These are phyloP conservation scores for Phytomonas sp. DNA, from an alignment of 208 protist genomes.

Conservation along the genomic window DNA sequence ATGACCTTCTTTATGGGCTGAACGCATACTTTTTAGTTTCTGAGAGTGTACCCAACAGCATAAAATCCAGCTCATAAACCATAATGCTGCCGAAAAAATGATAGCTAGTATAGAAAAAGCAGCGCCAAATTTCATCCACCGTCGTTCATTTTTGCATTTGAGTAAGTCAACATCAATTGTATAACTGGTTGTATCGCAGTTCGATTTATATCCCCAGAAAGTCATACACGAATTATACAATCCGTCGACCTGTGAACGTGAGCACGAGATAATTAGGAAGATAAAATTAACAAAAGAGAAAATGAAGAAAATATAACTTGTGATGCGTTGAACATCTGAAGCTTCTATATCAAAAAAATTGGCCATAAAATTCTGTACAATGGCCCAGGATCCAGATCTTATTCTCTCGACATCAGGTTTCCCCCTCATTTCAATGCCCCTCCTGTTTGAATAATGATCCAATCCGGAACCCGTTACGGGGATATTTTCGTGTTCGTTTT, in stretches of 20 bases:
- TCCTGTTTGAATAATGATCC: background rate
- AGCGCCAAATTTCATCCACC: conserved; percentile 34
- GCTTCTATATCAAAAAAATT: conserved; percentile 13
- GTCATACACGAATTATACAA: conserved; percentile 61
- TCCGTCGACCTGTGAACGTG: conserved; percentile 69
- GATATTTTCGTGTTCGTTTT: conserved; percentile 12
- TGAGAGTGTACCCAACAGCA: conserved; percentile 24
- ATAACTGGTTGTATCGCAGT: conserved; percentile 66
- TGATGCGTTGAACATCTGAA: conserved; percentile 27
- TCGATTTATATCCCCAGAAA: conserved; percentile 68
- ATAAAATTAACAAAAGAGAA: conserved; percentile 35
- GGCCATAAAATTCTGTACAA: background rate
- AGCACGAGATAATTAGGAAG: conserved; percentile 47
- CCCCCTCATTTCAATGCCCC: background rate
- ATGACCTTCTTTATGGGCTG: background rate
- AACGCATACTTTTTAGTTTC: conserved; percentile 14
- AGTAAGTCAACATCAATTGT: conserved; percentile 36
- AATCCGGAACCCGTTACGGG: background rate
- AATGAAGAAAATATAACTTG: conserved; percentile 35
- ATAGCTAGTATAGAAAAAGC: conserved; percentile 75
- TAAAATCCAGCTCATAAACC: conserved; percentile 32
- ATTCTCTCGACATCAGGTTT: background rate
- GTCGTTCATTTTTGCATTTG: conserved; percentile 18
- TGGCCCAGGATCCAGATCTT: background rate
- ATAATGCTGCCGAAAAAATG: conserved; percentile 20